phyloP scores from a whole-genome alignment of 768 basidiomycete species.

The Lenzites betulinus region DNA sequence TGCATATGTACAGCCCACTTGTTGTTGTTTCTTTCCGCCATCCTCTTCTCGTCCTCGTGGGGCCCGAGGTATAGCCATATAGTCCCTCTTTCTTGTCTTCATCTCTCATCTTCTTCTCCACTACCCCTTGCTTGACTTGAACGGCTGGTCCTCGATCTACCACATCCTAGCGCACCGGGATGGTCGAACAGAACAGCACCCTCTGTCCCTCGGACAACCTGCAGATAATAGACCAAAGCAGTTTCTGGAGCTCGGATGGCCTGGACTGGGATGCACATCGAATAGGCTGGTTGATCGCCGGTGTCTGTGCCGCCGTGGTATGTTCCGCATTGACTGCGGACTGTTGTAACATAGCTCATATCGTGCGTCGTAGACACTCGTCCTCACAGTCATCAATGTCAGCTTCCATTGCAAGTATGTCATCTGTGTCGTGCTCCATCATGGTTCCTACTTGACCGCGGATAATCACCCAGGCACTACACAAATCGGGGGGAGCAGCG shows the following conservation, averaged over 20 bases:
- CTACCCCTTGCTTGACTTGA: not conserved
- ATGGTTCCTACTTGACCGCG: not conserved
- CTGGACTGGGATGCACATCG: slow-evolving; percentile 62
- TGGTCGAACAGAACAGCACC: slow-evolving; percentile 18
- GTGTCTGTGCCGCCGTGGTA: slow-evolving; percentile 58
- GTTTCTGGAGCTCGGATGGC: slow-evolving; percentile 59
- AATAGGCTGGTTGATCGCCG: slow-evolving; percentile 76
- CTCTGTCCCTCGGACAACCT: slow-evolving; percentile 57
- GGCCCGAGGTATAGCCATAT: slow-evolving; percentile 13
- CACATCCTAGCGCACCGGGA: not conserved
- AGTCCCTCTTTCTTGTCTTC: slow-evolving; percentile 13
- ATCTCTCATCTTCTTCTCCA: not conserved
- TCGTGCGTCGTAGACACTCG: slow-evolving; percentile 47
- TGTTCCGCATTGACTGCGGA: slow-evolving; percentile 30
- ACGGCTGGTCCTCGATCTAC: slow-evolving; percentile 11
- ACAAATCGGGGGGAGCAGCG: slow-evolving; percentile 72
- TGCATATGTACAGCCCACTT: not conserved
- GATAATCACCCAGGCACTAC: slow-evolving; percentile 56
- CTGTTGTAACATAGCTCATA: not conserved
- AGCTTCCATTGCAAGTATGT: slow-evolving; percentile 65
- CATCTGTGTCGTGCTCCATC: not conserved
- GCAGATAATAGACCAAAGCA: slow-evolving; percentile 52
- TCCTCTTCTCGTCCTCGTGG: slow-evolving; percentile 1
- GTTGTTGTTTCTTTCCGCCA: not conserved
- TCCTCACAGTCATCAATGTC: slow-evolving; percentile 60